Evolutionary conservation across 2,329 filamentous ascomycete species (phyloP).

Genomic region (Colletotrichum costaricense): DNA sequence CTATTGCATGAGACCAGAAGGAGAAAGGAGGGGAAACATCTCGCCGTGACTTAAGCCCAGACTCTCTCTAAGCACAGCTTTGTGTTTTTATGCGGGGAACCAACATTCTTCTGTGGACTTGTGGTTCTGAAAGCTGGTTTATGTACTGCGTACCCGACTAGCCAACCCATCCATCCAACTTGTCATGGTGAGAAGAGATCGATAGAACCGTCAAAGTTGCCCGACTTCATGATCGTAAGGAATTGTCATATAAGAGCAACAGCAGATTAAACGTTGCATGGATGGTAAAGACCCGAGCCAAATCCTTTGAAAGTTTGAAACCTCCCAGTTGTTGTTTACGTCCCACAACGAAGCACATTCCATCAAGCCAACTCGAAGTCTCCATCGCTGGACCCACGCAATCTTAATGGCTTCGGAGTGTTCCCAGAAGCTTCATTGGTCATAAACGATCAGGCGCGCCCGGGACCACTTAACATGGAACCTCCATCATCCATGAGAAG

Average conservation of each 20-base stretch:
- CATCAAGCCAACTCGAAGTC: not conserved
- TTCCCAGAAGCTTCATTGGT: conserved; percentile 7
- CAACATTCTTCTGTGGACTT: not conserved
- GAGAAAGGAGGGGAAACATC: too few species aligned
- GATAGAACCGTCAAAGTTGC: not conserved
- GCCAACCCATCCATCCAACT: not conserved
- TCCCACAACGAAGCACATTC: not conserved
- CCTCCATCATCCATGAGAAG: not conserved
- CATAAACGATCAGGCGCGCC: not conserved
- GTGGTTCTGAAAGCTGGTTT: not conserved
- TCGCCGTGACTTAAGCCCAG: not conserved
- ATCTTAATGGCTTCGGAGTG: conserved; percentile 3
- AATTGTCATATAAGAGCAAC: not conserved
- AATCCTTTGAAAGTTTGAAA: not conserved
- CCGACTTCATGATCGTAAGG: not conserved
- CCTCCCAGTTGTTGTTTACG: not conserved
- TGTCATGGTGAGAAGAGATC: not conserved
- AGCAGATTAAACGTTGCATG: not conserved
- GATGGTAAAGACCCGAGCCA: not conserved
- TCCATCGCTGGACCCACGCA: not conserved
- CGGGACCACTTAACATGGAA: conserved; percentile 1
- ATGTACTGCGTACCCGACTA: not conserved
- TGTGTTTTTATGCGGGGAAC: not conserved
- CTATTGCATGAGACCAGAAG: too few species aligned
- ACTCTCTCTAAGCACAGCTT: not conserved